Percentiles rank a stretch among this genome's conserved stretches.
Conservation (phyloP, 305 asterid species). For the Rubia occidens region DNA sequence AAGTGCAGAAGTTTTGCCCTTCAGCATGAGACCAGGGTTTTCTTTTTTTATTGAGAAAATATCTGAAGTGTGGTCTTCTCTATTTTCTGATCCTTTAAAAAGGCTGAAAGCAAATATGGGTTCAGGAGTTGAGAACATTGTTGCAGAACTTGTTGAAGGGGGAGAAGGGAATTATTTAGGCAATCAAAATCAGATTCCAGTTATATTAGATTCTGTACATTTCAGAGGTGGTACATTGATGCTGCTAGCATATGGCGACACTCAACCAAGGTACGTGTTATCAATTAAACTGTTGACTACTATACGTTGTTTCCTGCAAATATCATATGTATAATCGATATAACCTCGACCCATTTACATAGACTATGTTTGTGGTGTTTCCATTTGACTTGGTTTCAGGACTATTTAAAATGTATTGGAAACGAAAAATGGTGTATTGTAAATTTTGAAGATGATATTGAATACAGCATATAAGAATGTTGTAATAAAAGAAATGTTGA, state of each 20-base stretch:
- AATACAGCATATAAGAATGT: too few species aligned
- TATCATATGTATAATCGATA: background rate
- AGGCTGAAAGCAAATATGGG: slow-evolving; percentile 59
- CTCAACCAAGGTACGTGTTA: slow-evolving; percentile 69
- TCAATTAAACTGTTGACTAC: slow-evolving; percentile 14
- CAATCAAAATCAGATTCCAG: slow-evolving; percentile 57
- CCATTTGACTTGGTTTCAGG: background rate
- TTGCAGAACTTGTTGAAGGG: slow-evolving; percentile 56
- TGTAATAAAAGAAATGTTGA: too few species aligned
- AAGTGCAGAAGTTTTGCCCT: slow-evolving; percentile 27
- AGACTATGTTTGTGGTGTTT: background rate
- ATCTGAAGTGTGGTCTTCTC: slow-evolving; percentile 39
- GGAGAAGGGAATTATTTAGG: slow-evolving; percentile 41
- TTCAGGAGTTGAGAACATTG: slow-evolving; percentile 53
- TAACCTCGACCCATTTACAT: background rate
- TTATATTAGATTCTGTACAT: slow-evolving; percentile 78
- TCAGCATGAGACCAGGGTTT: slow-evolving; percentile 31
- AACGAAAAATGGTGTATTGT: background rate
- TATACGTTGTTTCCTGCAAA: background rate
- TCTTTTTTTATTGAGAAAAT: slow-evolving; percentile 33
- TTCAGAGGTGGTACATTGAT: slow-evolving; percentile 74
- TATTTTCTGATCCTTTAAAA: slow-evolving; percentile 44
- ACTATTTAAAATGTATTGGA: background rate
- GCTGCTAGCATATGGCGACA: slow-evolving; percentile 95
- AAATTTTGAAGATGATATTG: background rate